Evolutionary conservation across 768 basidiomycete genomes (phyloP).

Genomic region (Leccinum broughii): DNA sequence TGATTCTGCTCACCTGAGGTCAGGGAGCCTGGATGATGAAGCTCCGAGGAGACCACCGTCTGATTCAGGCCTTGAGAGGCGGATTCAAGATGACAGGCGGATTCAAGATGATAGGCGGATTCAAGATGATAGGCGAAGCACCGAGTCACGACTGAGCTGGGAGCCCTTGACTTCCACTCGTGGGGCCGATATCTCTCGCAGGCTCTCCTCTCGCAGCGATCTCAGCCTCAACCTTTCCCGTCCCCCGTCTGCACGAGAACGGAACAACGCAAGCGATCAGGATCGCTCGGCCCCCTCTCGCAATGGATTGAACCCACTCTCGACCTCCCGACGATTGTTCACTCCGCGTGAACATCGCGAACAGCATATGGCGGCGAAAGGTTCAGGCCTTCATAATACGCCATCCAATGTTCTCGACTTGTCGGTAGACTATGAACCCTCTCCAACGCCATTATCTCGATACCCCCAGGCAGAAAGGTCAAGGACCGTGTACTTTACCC

Average conservation of each 20-base stretch:
- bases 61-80: slow-evolving; percentile 39
- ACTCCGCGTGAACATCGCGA: slow-evolving; percentile 58
- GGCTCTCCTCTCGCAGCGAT: slow-evolving; percentile 29
- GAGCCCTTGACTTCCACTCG: slow-evolving; percentile 32
- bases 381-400: slow-evolving; percentile 19
- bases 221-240: slow-evolving; percentile 19
- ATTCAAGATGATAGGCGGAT: slow-evolving; percentile 40
- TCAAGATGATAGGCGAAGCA: slow-evolving; percentile 57
- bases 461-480: slow-evolving; percentile 39
- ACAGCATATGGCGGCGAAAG: slow-evolving; percentile 29
- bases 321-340: slow-evolving; percentile 52
- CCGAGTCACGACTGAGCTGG: slow-evolving; percentile 49
- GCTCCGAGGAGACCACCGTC: slow-evolving; percentile 34
- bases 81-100: slow-evolving; percentile 57
- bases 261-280: slow-evolving; percentile 28
- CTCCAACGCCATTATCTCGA: slow-evolving; percentile 46
- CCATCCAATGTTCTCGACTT: slow-evolving; percentile 31
- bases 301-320: slow-evolving; percentile 23
- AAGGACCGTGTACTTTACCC: slow-evolving; percentile 51
- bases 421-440: slow-evolving; percentile 42
- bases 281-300: slow-evolving; percentile 28
- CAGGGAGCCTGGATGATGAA: slow-evolving; percentile 58
- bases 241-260: slow-evolving; percentile 29
- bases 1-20: slow-evolving; percentile 43
- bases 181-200: slow-evolving; percentile 27